phyloP scores from a whole-genome alignment of 2,329 filamentous ascomycete species.

The Cytospora mali region DNA sequence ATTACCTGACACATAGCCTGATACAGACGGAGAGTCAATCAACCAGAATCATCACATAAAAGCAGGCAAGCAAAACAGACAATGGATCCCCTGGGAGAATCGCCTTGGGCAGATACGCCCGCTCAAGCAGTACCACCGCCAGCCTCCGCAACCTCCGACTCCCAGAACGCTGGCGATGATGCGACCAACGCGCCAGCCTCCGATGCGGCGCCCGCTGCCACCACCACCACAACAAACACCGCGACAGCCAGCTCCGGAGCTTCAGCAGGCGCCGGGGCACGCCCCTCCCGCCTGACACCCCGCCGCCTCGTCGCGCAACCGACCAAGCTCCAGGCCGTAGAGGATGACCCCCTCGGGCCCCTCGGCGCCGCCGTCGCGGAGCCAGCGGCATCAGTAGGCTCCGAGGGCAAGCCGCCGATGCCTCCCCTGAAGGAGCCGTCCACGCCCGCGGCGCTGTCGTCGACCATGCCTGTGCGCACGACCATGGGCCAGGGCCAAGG shows the following conservation, averaged over 20 bases:
- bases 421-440: conserved; percentile 68
- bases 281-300: conserved; percentile 50
- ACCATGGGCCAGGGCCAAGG: conserved; percentile 51
- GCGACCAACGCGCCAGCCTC: conserved; percentile 36
- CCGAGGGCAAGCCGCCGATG: conserved; percentile 55
- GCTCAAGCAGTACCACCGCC: conserved; percentile 31
- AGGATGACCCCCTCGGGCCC: conserved; percentile 75
- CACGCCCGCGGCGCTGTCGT: conserved; percentile 18
- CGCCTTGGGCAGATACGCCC: conserved; percentile 56
- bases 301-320: conserved; percentile 73
- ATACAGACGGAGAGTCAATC: background rate
- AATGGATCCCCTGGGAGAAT: conserved; percentile 55
- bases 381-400: conserved; percentile 32
- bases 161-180: conserved; percentile 34
- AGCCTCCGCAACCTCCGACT: conserved; percentile 35
- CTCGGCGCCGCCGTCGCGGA: conserved; percentile 63
- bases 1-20: background rate
- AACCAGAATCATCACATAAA: background rate
- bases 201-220: conserved; percentile 34
- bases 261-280: conserved; percentile 36
- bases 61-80: background rate
- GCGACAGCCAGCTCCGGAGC: conserved; percentile 37
- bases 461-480: conserved; percentile 56
- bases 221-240: conserved; percentile 35
- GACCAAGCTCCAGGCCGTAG: conserved; percentile 76